Percentiles rank a stretch among this genome's conserved stretches.
phyloP scores from a whole-genome alignment of 108 stramenopile genomes.

The Seminavis robusta region DNA sequence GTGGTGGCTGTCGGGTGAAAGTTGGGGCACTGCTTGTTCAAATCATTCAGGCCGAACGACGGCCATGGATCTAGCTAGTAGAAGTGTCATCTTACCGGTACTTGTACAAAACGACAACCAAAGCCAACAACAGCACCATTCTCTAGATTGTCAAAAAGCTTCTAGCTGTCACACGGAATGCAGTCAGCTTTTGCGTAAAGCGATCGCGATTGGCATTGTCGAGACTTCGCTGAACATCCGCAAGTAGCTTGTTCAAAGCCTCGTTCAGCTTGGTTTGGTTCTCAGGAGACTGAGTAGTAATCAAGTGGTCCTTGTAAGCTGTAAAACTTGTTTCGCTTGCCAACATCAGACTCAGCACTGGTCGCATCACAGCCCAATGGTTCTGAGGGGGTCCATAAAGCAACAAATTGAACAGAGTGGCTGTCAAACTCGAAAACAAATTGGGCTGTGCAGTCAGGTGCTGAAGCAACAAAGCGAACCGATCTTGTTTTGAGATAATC shows the following conservation, averaged over 20 bases:
- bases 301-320: slow-evolving; percentile 89
- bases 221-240: slow-evolving; percentile 88
- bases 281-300: slow-evolving; percentile 86
- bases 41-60: no score
- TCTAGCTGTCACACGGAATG: slow-evolving; percentile 92
- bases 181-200: slow-evolving; percentile 94
- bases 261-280: slow-evolving; percentile 89
- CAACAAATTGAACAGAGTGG: slow-evolving; percentile 93
- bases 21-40: no score
- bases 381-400: slow-evolving; percentile 93
- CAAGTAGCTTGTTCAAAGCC: slow-evolving; percentile 85
- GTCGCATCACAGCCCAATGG: slow-evolving; percentile 97
- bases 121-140: background rate
- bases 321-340: slow-evolving; percentile 90
- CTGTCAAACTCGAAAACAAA: slow-evolving; percentile 85
- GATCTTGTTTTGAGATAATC: background rate
- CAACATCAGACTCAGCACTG: slow-evolving; percentile 96
- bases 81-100: no score
- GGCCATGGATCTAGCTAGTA: no score
- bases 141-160: slow-evolving; percentile 86
- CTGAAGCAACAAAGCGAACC: slow-evolving; percentile 29
- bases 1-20: no score
- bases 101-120: background rate
- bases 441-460: slow-evolving; percentile 87
- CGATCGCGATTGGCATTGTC: slow-evolving; percentile 94